phyloP scores from a whole-genome alignment of 768 basidiomycete species.

The Nidularia sp. region DNA sequence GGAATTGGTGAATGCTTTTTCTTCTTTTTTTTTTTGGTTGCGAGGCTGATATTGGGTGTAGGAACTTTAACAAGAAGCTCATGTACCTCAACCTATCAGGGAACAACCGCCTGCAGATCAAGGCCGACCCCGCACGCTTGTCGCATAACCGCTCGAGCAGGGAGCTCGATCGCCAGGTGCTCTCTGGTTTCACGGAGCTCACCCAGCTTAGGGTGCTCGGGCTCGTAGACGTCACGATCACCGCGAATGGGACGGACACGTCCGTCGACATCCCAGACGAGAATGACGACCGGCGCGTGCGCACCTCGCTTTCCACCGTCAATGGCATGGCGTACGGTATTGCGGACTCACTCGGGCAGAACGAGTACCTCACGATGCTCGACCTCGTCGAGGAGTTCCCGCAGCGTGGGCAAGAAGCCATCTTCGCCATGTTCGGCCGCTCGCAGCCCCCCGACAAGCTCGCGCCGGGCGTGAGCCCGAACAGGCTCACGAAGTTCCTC shows the following conservation, averaged over 20 bases:
- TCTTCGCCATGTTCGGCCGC: constrained; percentile 96
- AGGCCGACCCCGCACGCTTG: constrained; percentile 47
- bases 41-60: constrained; percentile 20
- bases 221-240: constrained; percentile 94
- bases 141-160: too few species aligned
- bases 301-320: constrained; percentile 85
- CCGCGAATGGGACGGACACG: constrained; percentile 41
- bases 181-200: constrained; percentile 86
- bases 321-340: constrained; percentile 96
- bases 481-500: constrained; percentile 75
- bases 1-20: constrained; percentile 80
- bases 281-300: constrained; percentile 85
- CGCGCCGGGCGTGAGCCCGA: constrained; percentile 48
- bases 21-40: background rate
- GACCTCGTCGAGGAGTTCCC: constrained; percentile 91
- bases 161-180: constrained; percentile 25
- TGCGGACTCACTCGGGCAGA: constrained; percentile 82
- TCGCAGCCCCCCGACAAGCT: constrained; percentile 41
- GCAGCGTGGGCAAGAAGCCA: constrained; percentile 68
- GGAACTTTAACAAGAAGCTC: constrained; percentile 95
- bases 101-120: constrained; percentile 95
- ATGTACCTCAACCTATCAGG: constrained; percentile 96
- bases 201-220: constrained; percentile 83
- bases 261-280: constrained; percentile 71
- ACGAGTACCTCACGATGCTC: constrained; percentile 81